These are phyloP conservation scores for Colletotrichum sublineola DNA, from an alignment of 2,329 filamentous ascomycete genomes.

Conservation along the genomic window DNA sequence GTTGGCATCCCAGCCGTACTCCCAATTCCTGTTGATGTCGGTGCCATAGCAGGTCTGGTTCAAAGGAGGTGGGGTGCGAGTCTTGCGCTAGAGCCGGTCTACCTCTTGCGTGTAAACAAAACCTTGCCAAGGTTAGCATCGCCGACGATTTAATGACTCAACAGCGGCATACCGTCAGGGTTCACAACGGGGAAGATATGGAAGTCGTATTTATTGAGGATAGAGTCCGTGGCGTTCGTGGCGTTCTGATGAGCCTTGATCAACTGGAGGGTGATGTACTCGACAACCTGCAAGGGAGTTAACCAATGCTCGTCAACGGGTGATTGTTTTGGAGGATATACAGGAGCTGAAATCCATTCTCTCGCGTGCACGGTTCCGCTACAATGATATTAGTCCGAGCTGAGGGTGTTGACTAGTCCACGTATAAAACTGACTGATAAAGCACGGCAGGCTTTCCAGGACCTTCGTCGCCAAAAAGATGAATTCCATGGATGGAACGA, in stretches of 20 bases:
- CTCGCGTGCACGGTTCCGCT: constrained; percentile 64
- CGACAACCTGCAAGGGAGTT: constrained; percentile 48
- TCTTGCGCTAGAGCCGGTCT: constrained; percentile 66
- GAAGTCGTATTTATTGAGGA: constrained; percentile 69
- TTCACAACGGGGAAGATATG: constrained; percentile 66
- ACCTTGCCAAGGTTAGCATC: constrained; percentile 46
- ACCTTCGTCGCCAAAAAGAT: constrained; percentile 60
- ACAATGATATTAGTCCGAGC: background rate
- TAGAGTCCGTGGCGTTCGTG: constrained; percentile 51
- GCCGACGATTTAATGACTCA: background rate
- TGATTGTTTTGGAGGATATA: constrained; percentile 52
- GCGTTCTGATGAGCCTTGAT: constrained; percentile 55
- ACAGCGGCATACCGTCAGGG: constrained; percentile 55
- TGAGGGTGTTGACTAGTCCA: background rate
- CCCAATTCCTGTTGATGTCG: constrained; percentile 69
- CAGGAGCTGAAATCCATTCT: constrained; percentile 67
- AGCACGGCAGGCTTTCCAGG: constrained; percentile 63
- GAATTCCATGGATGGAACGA: constrained; percentile 69
- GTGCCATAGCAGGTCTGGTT: constrained; percentile 57
- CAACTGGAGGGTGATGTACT: constrained; percentile 63
- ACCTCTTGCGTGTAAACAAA: constrained; percentile 61
- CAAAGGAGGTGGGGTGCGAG: constrained; percentile 57
- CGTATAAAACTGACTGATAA: constrained; percentile 52
- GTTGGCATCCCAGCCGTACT: constrained; percentile 60
- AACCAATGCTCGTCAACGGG: constrained; percentile 42